Base-by-base conservation (phyloP, 164 flowering plant genomes). In the Piper betle region DNA sequence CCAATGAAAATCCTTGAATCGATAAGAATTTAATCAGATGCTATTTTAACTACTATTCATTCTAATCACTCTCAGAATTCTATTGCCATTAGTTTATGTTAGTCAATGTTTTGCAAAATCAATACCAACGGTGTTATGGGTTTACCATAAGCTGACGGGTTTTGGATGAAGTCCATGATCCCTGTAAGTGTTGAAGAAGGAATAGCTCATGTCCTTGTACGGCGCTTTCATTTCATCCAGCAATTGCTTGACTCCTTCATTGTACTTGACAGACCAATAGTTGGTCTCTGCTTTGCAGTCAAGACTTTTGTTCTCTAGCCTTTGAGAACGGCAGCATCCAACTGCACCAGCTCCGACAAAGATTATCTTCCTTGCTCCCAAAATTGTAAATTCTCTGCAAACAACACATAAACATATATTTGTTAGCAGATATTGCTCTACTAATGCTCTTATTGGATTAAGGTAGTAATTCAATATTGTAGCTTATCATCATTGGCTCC, bases 251-350 rank as follows among this genome's bases (percentile, higher is more conserved):
- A 82, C 73, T 10, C 65, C 77, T 39, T 67, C 68, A 52, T 88
- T 83, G 77, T 77, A 86, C 43, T 68, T 63, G 2, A 9, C 54
- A 7, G 85, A 67, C 81, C 74, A 70, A 66, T 57, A 37, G 57
- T 88, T 91, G 3, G 64, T 57, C 53, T 75, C 82, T 46, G 75
- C 73, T 20, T 77, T 59, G 78, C 97, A 91, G n/a, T 65, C 82
- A 17, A 60, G 73, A 1, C 77, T 76, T 20, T 58, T 58, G 67
- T 67, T 81, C 62, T 74, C 73, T 3, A 20, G 59, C 69, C 96
- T 82, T 61, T 72, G 76, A 6, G 72, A 52, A 1, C 95, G 97
- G 66, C 81, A 72, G 66, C 97, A 91, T 3, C 97, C 95, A 0
- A 84, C 66, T 4, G 79, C 72, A 10, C 78, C 74, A 4, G 73